Conservation (phyloP, 495 filamentous ascomycete genomes). For the Neurospora sp. region DNA sequence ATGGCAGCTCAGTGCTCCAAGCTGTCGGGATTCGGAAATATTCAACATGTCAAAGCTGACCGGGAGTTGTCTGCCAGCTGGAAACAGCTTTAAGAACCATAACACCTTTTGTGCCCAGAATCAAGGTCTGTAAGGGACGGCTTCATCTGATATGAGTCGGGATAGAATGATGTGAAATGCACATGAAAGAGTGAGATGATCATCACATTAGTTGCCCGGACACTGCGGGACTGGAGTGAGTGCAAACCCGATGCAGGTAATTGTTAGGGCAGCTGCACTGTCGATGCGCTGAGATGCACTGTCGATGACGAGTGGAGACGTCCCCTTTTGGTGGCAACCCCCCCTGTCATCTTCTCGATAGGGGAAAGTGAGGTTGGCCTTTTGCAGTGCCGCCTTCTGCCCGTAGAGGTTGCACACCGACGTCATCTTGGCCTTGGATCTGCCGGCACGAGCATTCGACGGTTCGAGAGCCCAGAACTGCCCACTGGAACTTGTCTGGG, state of each 20-base stretch:
- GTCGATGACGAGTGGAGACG: neutral
- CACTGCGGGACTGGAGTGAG: neutral
- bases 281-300: neutral
- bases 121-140: neutral
- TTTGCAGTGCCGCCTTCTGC: neutral
- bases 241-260: neutral
- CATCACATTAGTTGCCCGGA: neutral
- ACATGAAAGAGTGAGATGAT: neutral
- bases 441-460: neutral
- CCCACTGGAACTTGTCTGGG: neutral
- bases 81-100: neutral
- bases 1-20: neutral
- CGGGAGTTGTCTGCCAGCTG: neutral
- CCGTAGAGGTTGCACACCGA: constrained; percentile 13
- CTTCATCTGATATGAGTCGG: neutral
- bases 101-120: neutral
- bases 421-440: constrained; percentile 13
- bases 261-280: neutral
- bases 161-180: neutral
- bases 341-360: neutral
- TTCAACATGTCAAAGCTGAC: neutral
- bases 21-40: neutral
- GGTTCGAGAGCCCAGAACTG: neutral
- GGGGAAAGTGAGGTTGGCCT: neutral
- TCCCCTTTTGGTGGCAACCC: neutral